Percentiles rank a stretch among this genome's conserved stretches.
phyloP scores from a whole-genome alignment of 2,329 filamentous ascomycete species.

The Aureobasidium namibiae region DNA sequence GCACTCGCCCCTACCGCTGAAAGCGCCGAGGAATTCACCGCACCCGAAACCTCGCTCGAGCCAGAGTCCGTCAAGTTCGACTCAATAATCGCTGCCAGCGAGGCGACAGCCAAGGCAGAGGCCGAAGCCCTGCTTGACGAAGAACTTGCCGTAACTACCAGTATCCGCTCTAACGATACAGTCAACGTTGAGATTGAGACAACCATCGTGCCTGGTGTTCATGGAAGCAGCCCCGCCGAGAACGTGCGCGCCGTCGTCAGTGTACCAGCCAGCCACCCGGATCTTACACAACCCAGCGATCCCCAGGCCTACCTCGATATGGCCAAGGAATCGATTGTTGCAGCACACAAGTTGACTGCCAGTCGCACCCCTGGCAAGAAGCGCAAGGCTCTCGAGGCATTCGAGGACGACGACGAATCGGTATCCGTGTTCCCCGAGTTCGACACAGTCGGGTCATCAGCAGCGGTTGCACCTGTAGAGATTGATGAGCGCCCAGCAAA shows the following conservation, averaged over 20 bases:
- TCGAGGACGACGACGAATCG: slow-evolving; percentile 43
- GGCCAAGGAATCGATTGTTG: slow-evolving; percentile 81
- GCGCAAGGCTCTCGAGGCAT: slow-evolving; percentile 66
- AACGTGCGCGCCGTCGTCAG: slow-evolving; percentile 69
- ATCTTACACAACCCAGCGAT: slow-evolving; percentile 67
- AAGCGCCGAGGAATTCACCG: slow-evolving; percentile 21
- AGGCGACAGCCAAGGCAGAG: slow-evolving; percentile 6
- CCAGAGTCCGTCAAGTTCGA: slow-evolving; percentile 21
- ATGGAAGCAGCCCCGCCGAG: slow-evolving; percentile 56
- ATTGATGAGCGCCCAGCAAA: slow-evolving; percentile 52
- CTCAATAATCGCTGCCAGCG: slow-evolving; percentile 14
- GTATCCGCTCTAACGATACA: slow-evolving; percentile 30
- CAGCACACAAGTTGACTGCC: slow-evolving; percentile 47
- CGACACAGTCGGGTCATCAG: not conserved
- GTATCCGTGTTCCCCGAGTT: slow-evolving; percentile 28
- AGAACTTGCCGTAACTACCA: slow-evolving; percentile 33
- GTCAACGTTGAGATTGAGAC: slow-evolving; percentile 65
- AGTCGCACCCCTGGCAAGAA: slow-evolving; percentile 38
- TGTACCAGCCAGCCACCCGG: slow-evolving; percentile 57
- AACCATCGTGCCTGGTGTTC: slow-evolving; percentile 42
- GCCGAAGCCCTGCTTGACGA: slow-evolving; percentile 25
- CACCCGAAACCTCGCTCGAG: slow-evolving; percentile 24
- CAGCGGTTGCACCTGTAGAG: slow-evolving; percentile 27
- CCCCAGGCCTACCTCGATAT: slow-evolving; percentile 75
- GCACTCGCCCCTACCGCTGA: slow-evolving; percentile 24